These are phyloP conservation scores for Sporothrix curviconia DNA, from an alignment of 2,329 filamentous ascomycete species.

Conservation along the genomic window DNA sequence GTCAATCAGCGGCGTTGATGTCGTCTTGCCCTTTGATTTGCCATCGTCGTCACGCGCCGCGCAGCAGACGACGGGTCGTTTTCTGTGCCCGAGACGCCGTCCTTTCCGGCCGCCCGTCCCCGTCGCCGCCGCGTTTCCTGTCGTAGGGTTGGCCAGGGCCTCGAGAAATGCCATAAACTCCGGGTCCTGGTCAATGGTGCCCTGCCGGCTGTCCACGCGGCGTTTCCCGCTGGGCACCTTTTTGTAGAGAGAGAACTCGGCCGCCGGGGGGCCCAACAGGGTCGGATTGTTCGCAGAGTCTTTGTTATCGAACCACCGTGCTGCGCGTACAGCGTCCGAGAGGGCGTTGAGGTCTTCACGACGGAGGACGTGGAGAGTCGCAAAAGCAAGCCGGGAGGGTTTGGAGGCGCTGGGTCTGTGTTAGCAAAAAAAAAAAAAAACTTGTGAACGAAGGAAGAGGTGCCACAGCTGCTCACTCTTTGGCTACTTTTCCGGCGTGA, in stretches of 20 bases:
- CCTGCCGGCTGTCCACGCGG: conserved; percentile 76
- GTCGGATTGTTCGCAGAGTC: conserved; percentile 53
- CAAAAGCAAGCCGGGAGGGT: conserved; percentile 70
- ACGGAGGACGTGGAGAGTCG: conserved; percentile 75
- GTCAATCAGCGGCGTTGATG: conserved; percentile 82
- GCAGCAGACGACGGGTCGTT: neutral
- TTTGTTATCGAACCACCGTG: conserved; percentile 74
- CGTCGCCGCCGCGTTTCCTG: conserved; percentile 27
- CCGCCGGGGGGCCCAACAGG: conserved; percentile 68
- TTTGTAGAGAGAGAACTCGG: conserved; percentile 80
- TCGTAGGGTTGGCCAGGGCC: conserved; percentile 65
- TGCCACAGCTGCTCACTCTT: conserved; percentile 55
- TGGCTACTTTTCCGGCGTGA: conserved; percentile 63
- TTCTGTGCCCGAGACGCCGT: neutral
- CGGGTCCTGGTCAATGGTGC: conserved; percentile 91
- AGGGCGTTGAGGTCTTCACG: conserved; percentile 61
- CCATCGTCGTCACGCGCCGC: conserved; percentile 36
- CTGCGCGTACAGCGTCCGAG: conserved; percentile 60
- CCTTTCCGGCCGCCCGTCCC: conserved; percentile 1
- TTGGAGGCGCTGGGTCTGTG: conserved; percentile 67
- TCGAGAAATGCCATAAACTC: conserved; percentile 94
- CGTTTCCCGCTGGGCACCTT: conserved; percentile 70
- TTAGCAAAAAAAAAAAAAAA: neutral
- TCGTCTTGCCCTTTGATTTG: conserved; percentile 55
- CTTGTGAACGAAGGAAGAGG: neutral